phyloP scores from a whole-genome alignment of 2,329 filamentous ascomycete genomes.

The Drechslerella dactyloides region DNA sequence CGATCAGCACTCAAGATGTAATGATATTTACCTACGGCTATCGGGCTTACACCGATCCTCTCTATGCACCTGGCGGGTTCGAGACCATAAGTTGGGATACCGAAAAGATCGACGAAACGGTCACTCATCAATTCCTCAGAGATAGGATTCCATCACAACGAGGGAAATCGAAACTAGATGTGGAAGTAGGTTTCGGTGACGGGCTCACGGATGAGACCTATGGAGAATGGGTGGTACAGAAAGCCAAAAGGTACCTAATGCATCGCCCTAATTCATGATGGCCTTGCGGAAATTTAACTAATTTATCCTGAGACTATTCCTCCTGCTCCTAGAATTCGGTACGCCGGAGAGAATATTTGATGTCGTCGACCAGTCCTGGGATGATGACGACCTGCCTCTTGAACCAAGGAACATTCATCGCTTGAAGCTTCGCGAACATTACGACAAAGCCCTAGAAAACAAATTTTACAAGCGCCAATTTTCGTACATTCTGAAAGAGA shows the following conservation, averaged over 20 bases:
- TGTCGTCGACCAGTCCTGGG: conserved; percentile 75
- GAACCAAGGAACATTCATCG: conserved; percentile 69
- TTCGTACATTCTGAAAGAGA: conserved; percentile 69
- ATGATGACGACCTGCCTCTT: conserved; percentile 75
- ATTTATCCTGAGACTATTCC: conserved; percentile 62
- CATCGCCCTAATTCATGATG: background rate
- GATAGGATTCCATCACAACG: conserved; percentile 70
- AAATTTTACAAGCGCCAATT: conserved; percentile 75
- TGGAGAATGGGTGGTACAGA: conserved; percentile 75
- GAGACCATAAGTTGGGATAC: conserved; percentile 68
- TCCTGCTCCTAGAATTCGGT: conserved; percentile 72
- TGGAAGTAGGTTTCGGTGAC: conserved; percentile 70
- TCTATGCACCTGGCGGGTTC: conserved; percentile 38
- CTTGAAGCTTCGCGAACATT: conserved; percentile 66
- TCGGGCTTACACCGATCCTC: conserved; percentile 35
- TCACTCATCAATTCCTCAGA: conserved; percentile 71
- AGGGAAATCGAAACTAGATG: conserved; percentile 63
- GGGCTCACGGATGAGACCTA: conserved; percentile 74
- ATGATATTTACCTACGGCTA: conserved; percentile 49
- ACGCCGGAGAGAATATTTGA: conserved; percentile 76
- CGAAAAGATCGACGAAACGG: conserved; percentile 71
- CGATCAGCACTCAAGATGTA: conserved; percentile 49
- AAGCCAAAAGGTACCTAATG: conserved; percentile 63
- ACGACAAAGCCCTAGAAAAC: conserved; percentile 69
- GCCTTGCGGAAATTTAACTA: background rate